Percentiles rank a stretch among this genome's conserved stretches.
phyloP scores from a whole-genome alignment of 495 filamentous ascomycete genomes.

The Penicillium antarcticum region DNA sequence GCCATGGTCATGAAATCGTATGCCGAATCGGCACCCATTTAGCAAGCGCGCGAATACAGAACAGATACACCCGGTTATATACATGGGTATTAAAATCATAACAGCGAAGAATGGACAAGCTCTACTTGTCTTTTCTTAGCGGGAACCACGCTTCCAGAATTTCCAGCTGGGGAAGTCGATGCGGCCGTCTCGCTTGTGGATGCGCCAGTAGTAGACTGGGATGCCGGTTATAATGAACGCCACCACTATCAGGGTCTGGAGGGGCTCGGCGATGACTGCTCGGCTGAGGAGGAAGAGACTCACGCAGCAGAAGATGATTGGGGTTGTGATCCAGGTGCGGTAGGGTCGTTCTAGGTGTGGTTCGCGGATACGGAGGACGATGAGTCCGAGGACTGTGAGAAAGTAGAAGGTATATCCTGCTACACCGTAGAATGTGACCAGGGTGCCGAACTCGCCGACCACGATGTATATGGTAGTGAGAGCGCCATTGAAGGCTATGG shows the following conservation, averaged over 20 bases:
- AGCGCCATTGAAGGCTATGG: conserved; percentile 73
- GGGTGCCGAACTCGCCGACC: conserved; percentile 85
- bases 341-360: conserved; percentile 87
- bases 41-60: not conserved
- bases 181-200: conserved; percentile 53
- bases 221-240: conserved; percentile 79
- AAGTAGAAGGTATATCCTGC: conserved; percentile 98
- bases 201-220: conserved; percentile 84
- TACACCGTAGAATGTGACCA: conserved; percentile 95
- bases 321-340: conserved; percentile 91
- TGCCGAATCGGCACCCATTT: conserved; percentile 5
- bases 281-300: conserved; percentile 86
- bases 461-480: conserved; percentile 74
- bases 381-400: conserved; percentile 86
- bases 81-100: conserved; percentile 29
- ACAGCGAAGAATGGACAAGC: conserved; percentile 2
- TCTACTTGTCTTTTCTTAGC: conserved; percentile 1
- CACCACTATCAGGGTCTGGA: conserved; percentile 83
- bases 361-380: conserved; percentile 85
- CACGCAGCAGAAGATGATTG: conserved; percentile 97
- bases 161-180: conserved; percentile 53
- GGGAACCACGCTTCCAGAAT: conserved; percentile 52
- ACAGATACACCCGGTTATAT: conserved; percentile 22
- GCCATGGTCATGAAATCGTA: conserved; percentile 24
- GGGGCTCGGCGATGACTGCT: conserved; percentile 82